Evolutionary conservation across 1,284 basidiomycete species (phyloP), one percentile per base, ranked within the genome.

Genomic region (Tylopilus orsonianus): DNA sequence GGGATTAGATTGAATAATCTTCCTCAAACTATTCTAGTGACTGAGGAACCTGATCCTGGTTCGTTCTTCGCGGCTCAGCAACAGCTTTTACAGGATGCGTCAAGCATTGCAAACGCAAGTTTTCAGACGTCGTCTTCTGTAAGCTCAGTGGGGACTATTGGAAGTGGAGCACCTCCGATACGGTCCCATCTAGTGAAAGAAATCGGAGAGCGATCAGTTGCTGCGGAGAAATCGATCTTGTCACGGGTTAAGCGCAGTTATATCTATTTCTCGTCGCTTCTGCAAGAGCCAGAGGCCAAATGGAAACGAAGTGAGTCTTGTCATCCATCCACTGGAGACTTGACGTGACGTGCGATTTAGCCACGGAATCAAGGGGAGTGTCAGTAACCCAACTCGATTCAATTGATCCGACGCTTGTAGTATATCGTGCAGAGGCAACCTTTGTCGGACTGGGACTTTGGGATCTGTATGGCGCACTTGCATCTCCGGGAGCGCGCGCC

Each of bases 251-350:
- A 87, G 61, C 79, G 96, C 52, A 97, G 93, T 67, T 99, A 99
- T 66, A 97, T 98, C 51, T 96, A 99, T 69, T 99, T 99, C 66
- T 96, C 95, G 1, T 97, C 95, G 0, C 75, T 99, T 18, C 71
- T 99, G 34, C 97, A 99, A 69, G 97, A 99, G 64, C 97, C 97
- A 1, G 95, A 98, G 66, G 93, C 93, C 2, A 99, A 99, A 68
- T 99, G 97, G 97, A 87, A 84, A 65, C 74, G 82, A 62, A 89
- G 86, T 89, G 67, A 59, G 81, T 73, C 13, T 0, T 8, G 13
- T 41, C 16, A 3, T 47, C 27, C 18, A 12, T 4, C 16, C 2
- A 2, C 5, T 34, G 16, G 16, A 19, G 10, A n/a, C 29, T n/a
- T 22, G 32, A 27, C 13, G 41, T 49, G 46, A 56, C 27, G 46